Base-by-base conservation (phyloP, 352 stramenopile species). In the Phytopythium kandeliae region DNA sequence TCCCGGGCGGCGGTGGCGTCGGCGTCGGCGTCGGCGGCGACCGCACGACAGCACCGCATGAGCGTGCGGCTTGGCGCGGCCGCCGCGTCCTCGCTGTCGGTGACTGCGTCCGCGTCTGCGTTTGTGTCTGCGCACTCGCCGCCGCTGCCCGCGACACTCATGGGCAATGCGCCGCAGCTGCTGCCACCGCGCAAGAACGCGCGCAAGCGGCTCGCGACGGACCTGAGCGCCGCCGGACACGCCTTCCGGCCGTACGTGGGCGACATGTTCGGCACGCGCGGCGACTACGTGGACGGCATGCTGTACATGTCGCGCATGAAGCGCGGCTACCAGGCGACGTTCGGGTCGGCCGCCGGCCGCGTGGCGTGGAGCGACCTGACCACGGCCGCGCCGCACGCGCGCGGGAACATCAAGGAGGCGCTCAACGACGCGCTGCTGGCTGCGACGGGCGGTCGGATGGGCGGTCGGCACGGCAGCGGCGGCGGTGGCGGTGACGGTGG, bases 291-390 rank as follows among this genome's bases (percentile, higher is more conserved):
- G 21, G 82, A 94, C 4, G 84, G 84, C 4, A 86, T 92, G 75
- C 46, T 94, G 13, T 94, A 94, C 57, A 92, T 92, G 79, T 89
- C 79, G 7, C 77, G 82, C 35, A 94, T 94, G 84, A 89, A 90
- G 58, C 67, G 68, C 22, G 86, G 71, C 41, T 74, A 79, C 17
- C 67, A 74, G 51, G 56, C 74, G 17, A 65, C 70, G 5, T 71
- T 73, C n/a, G 67, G 71, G 4, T 50, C 31, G 11, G 6, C 45
- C 15, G 34, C 33, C 8, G 38, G 58, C 1, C 42, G 45, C 2
- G 26, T 21, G 12, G 13, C 21, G 4, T 51, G 45, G 45, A 41
- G 22, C 28, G 45, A 51, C 9, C 22, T 38, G 12, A 19, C 15
- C 5, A 6, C 54, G 8, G 52, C 55, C 8, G 12, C 40, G 5